Conservation (phyloP, 768 basidiomycete species). For the Cyclocybe aegerita region DNA sequence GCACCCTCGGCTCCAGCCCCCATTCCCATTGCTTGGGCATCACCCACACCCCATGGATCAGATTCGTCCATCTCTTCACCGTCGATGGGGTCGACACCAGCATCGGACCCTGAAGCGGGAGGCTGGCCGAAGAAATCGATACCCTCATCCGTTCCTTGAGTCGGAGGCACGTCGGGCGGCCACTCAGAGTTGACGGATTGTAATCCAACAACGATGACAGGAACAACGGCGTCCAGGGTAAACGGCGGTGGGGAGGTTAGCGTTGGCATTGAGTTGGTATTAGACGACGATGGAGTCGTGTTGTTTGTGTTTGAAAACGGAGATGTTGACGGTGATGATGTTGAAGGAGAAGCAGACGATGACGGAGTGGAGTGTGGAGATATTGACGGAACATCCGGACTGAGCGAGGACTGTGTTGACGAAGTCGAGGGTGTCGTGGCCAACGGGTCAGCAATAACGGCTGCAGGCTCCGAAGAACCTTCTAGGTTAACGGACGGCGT, state of each 20-base stretch:
- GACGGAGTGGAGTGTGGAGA: background rate
- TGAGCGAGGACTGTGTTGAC: no score
- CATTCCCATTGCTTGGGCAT: slow-evolving; percentile 8
- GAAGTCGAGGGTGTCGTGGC: no score
- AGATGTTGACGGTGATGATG: background rate
- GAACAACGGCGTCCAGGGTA: slow-evolving; percentile 54
- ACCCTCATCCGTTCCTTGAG: slow-evolving; percentile 17
- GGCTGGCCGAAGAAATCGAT: slow-evolving; percentile 17
- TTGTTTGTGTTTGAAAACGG: background rate
- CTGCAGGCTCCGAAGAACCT: no score
- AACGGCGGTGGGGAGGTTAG: slow-evolving; percentile 10
- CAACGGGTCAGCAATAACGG: no score
- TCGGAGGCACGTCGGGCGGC: slow-evolving; percentile 29
- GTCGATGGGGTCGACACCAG: background rate
- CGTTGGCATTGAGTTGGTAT: slow-evolving; percentile 1
- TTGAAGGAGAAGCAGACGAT: background rate
- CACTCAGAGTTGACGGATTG: slow-evolving; percentile 63
- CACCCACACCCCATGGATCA: slow-evolving; percentile 8
- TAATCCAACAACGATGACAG: slow-evolving; percentile 81
- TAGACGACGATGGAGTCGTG: slow-evolving; percentile 7
- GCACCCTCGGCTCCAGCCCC: slow-evolving; percentile 3
- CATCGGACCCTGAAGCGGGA: slow-evolving; percentile 1
- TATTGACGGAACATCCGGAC: no score
- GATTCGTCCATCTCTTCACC: slow-evolving; percentile 9
- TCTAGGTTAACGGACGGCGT: no score